Evolutionary conservation across 75 land plant species (phyloP).

Genomic region (Pinus albicaulis): DNA sequence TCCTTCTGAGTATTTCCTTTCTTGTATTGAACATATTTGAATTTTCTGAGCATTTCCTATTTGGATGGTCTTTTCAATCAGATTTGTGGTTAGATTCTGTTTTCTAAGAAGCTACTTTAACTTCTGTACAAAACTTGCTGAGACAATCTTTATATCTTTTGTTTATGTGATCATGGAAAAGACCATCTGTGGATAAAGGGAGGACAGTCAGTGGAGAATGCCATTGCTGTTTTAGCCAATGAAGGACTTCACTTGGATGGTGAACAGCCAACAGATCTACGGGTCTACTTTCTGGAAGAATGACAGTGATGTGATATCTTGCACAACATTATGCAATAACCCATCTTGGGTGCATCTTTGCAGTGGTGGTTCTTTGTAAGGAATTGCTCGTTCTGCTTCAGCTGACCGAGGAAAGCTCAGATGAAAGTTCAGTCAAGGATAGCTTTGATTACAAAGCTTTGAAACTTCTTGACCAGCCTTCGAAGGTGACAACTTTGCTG

Average conservation of each 20-base stretch:
- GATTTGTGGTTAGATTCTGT: background rate
- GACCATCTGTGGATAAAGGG: constrained; percentile 26
- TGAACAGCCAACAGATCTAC: constrained; percentile 2
- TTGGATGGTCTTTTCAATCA: background rate
- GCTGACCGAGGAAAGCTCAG: constrained; percentile 36
- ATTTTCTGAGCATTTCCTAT: background rate
- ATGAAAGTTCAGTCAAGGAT: constrained; percentile 29
- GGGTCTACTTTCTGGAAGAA: constrained; percentile 16
- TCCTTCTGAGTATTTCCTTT: constrained; percentile 22
- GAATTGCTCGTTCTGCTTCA: constrained; percentile 26
- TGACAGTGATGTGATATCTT: constrained; percentile 25
- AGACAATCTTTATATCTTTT: background rate
- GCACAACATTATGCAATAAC: constrained; percentile 63
- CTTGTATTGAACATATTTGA: background rate
- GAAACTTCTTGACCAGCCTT: constrained; percentile 45
- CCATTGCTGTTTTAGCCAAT: constrained; percentile 31
- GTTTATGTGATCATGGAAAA: constrained; percentile 3
- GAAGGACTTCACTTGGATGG: constrained; percentile 30
- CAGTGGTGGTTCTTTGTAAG: constrained; percentile 40
- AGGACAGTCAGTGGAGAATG: constrained; percentile 19
- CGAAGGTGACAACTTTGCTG: constrained; percentile 37
- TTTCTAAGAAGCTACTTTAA: background rate
- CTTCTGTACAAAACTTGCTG: background rate
- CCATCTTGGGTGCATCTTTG: constrained; percentile 46
- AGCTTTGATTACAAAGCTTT: constrained; percentile 47